Evolutionary conservation across 805 yeast species (phyloP), one percentile per base, ranked within the genome.

Genomic region (Blastobotrys chiropterorum): DNA sequence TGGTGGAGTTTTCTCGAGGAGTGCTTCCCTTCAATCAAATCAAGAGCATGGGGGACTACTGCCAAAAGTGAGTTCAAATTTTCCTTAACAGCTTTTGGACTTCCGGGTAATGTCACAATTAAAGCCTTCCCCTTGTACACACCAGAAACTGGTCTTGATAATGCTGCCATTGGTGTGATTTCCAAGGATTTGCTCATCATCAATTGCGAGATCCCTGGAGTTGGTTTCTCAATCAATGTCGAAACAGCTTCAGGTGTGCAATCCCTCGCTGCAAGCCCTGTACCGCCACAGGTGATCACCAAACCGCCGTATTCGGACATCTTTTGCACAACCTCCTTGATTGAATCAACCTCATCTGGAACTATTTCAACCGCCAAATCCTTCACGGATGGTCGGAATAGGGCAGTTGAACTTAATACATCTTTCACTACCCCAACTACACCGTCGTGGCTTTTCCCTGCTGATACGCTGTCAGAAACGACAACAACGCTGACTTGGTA

Each of bases 111-210:
- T 0, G 81, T 75, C 11, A 78, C 57, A 0, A 78, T 63, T 41
- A 78, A 54, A 0, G 73, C 54, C 19, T 67, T 60, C 22, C 65
- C 63, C 13, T 62, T 58, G 45, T 16, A 26, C 2, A 72, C 65
- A 2, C 83, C 83, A 1, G 80, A 79, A 3, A 74, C 75, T 1
- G 80, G 80, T 26, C 83, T 66, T 2, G 79, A 64, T 66, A 77
- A 61, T 43, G 75, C 74, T 1, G 81, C 82, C 56, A 67, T 68
- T 0, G 77, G 76, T 0, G 83, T 78, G 21, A 70, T 65, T 48
- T 67, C 58, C 17, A 77, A 65, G 1, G 81, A 74, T 20, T 62
- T 66, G 0, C 65, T 52, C 2, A 78, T 60, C 80, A 78, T 76
- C 2, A 71, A 72, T 44, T 74, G 77, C 3, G 73, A 76, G 7